Evolutionary conservation across 2,329 filamentous ascomycete species (phyloP).

Genomic region (Lachnellula subtilissima): DNA sequence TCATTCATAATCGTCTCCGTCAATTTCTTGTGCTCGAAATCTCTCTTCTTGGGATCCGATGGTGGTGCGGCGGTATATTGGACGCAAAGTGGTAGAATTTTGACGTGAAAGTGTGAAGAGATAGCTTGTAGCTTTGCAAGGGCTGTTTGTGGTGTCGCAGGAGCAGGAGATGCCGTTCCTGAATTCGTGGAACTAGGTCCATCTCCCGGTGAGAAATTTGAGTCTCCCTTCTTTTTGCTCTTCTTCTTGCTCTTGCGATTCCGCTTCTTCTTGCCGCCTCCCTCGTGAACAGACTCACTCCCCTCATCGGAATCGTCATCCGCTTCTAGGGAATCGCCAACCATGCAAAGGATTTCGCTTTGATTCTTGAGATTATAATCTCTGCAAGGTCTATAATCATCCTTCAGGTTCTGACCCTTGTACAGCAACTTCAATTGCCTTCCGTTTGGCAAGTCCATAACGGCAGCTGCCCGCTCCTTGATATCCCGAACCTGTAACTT

Average conservation of each 20-base stretch:
- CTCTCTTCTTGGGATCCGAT: conserved; percentile 58
- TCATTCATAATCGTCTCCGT: conserved; percentile 74
- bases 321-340: conserved; percentile 47
- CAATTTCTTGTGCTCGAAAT: conserved; percentile 70
- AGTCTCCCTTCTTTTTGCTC: conserved; percentile 30
- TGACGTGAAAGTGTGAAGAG: conserved; percentile 55
- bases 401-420: conserved; percentile 67
- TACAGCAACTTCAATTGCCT: conserved; percentile 63
- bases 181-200: conserved; percentile 30
- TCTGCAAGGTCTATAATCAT: conserved; percentile 51
- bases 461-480: conserved; percentile 59
- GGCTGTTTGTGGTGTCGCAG: conserved; percentile 38
- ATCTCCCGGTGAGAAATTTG: conserved; percentile 33
- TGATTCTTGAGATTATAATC: conserved; percentile 59
- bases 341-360: conserved; percentile 55
- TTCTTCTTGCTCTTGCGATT: conserved; percentile 39
- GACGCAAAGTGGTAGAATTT: conserved; percentile 61
- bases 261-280: conserved; percentile 24
- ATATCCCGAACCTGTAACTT: conserved; percentile 64
- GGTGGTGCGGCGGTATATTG: conserved; percentile 61
- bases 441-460: conserved; percentile 58
- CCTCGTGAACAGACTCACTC: conserved; percentile 32
- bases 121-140: conserved; percentile 65
- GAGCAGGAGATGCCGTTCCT: conserved; percentile 30
- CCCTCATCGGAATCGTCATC: conserved; percentile 40